Evolutionary conservation across 2,329 filamentous ascomycete genomes (phyloP), one percentile per base, ranked within the genome.

Genomic region (Penicillium decumbens): DNA sequence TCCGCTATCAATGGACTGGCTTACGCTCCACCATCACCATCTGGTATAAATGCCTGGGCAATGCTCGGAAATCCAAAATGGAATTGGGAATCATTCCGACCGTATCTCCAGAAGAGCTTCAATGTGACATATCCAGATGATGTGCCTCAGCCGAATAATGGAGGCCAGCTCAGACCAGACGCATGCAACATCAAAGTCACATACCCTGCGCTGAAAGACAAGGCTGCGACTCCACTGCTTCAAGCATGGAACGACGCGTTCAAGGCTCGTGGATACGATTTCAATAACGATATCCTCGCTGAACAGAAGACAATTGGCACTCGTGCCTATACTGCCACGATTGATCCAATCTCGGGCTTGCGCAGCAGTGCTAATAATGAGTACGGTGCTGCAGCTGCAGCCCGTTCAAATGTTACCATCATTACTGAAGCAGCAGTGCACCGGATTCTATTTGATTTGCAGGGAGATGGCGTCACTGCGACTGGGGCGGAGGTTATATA

Each of bases 11-110:
- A 57, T 20, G 56, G 56, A 10, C 20, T 51, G 41, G 42, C 32
- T 8, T 58, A 76, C 53, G 69, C 76, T 23, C 72, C 77, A 24
- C 47, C 76, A 1, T 72, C 72, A 0, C 72, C 72, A 1, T 74
- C 62, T 0, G 67, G 64, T 3, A 65, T 71, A 13, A 61, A 68
- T 10, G 62, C 65, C 25, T 63, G 62, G 44, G 50, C 51, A 3
- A 60, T 62, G 2, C 57, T 74, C n/a, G 45, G 61, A 13, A 57
- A 59, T 20, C 4, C 49, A 3, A 35, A 44, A 7, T 61, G 60
- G 57, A 49, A 33, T 10, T 57, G 59, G 59, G 43, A 56, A 7
- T 38, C 38, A 0, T 39, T 60, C 2, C 25, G 33, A 6, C 58
- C 59, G 1, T 63, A 60, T 37, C 35, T 58, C 6, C 28, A 51